Evolutionary conservation across 495 filamentous ascomycete species (phyloP).

Genomic region (Xylaria telfairii): DNA sequence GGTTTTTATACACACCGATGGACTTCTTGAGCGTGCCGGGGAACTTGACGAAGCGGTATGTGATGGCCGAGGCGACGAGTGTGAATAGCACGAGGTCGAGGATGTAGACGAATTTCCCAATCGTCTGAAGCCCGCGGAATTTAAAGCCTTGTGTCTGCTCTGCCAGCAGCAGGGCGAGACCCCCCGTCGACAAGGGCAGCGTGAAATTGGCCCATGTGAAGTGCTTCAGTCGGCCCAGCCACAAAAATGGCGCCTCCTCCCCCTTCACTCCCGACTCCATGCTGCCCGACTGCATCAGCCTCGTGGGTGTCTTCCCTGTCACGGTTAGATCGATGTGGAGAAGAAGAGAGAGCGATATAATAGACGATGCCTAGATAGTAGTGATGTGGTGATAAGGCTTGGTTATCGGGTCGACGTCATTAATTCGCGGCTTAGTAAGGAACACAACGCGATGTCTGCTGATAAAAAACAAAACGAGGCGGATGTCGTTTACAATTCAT

Average conservation of each 20-base stretch:
- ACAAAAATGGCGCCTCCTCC: not conserved
- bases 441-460: not conserved
- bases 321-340: not conserved
- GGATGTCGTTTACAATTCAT: not conserved
- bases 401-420: not conserved
- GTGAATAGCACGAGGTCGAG: slow-evolving; percentile 67
- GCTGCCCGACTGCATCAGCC: not conserved
- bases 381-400: not conserved
- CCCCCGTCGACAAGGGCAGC: slow-evolving; percentile 68
- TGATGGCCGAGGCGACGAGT: slow-evolving; percentile 57
- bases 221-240: slow-evolving; percentile 58
- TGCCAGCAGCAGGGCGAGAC: slow-evolving; percentile 65
- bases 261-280: not conserved
- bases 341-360: not conserved
- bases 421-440: not conserved
- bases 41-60: slow-evolving; percentile 62
- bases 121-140: slow-evolving; percentile 56
- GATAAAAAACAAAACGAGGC: not conserved
- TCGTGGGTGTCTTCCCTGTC: not conserved
- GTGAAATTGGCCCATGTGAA: slow-evolving; percentile 81
- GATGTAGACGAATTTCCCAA: slow-evolving; percentile 67
- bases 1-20: no score
- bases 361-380: not conserved
- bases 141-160: slow-evolving; percentile 63
- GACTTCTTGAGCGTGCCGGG: slow-evolving; percentile 58